Percentiles rank a stretch among this genome's conserved stretches.
Evolutionary conservation across 495 filamentous ascomycete genomes (phyloP).

Genomic region (Amphirosellinia nigrospora): DNA sequence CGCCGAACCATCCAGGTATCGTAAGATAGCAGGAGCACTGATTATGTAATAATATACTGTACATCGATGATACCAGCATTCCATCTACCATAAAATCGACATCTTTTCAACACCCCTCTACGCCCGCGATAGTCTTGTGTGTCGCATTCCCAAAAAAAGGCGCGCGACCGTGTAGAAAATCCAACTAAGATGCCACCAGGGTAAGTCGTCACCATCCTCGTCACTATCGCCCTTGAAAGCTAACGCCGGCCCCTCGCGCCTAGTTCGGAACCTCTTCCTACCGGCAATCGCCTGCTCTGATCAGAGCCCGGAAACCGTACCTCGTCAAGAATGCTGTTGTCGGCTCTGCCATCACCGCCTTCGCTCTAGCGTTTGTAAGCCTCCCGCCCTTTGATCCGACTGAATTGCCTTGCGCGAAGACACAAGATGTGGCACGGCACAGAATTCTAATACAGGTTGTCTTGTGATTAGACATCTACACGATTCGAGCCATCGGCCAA

Average conservation of each 20-base stretch:
- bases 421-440: not conserved
- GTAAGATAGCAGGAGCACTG: too few species aligned
- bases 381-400: not conserved
- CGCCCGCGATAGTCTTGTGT: not conserved
- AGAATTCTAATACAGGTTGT: conserved; percentile 17
- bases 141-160: conserved; percentile 24
- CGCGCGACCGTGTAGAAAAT: conserved; percentile 27
- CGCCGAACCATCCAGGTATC: too few species aligned
- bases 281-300: conserved; percentile 80
- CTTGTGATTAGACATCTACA: conserved; percentile 74
- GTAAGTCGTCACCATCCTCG: conserved; percentile 17
- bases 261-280: conserved; percentile 66
- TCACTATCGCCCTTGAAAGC: not conserved
- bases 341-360: conserved; percentile 69
- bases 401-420: conserved; percentile 5
- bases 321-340: conserved; percentile 86
- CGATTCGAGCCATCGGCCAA: conserved; percentile 86
- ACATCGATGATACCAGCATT: too few species aligned
- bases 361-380: conserved; percentile 82
- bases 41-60: too few species aligned
- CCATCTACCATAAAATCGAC: not conserved
- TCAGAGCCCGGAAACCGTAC: conserved; percentile 89
- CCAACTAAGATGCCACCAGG: conserved; percentile 36
- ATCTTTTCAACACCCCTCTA: not conserved
- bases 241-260: not conserved